These are phyloP conservation scores for Pouteria glomerata DNA, from an alignment of 148 eudicot species.

Conservation along the genomic window DNA sequence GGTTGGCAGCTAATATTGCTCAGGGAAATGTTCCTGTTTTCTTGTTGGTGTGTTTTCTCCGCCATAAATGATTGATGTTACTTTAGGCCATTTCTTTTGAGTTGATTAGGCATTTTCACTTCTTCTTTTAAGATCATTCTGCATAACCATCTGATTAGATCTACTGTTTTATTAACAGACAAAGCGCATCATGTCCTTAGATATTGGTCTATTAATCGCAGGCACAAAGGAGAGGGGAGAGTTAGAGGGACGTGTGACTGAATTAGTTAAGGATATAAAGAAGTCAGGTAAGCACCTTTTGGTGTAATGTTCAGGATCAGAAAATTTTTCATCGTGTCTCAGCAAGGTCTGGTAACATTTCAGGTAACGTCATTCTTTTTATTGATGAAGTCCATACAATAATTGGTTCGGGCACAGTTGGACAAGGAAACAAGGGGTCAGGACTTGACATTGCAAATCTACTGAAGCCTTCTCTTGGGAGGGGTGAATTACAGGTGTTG, in stretches of 20 bases:
- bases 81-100: background rate
- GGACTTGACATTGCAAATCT: slow-evolving; percentile 56
- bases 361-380: slow-evolving; percentile 55
- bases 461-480: slow-evolving; percentile 56
- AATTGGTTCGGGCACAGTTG: slow-evolving; percentile 53
- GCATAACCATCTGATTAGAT: slow-evolving; percentile 6
- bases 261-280: slow-evolving; percentile 44
- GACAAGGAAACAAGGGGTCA: slow-evolving; percentile 56
- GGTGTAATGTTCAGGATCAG: background rate
- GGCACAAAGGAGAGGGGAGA: slow-evolving; percentile 68
- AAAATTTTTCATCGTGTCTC: slow-evolving; percentile 13
- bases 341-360: slow-evolving; percentile 16
- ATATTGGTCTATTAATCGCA: slow-evolving; percentile 55
- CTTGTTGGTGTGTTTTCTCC: slow-evolving; percentile 35
- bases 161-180: slow-evolving; percentile 29
- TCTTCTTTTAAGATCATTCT: background rate
- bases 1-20: slow-evolving; percentile 38
- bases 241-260: slow-evolving; percentile 47
- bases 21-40: slow-evolving; percentile 42
- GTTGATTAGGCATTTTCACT: too few species aligned
- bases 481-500: slow-evolving; percentile 58
- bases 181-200: slow-evolving; percentile 48
- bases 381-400: slow-evolving; percentile 64
- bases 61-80: background rate
- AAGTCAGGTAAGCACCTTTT: slow-evolving; percentile 44